Evolutionary conservation across 1,139 yeast genomes (phyloP).

Genomic region (Oligophagozyma castellii): DNA sequence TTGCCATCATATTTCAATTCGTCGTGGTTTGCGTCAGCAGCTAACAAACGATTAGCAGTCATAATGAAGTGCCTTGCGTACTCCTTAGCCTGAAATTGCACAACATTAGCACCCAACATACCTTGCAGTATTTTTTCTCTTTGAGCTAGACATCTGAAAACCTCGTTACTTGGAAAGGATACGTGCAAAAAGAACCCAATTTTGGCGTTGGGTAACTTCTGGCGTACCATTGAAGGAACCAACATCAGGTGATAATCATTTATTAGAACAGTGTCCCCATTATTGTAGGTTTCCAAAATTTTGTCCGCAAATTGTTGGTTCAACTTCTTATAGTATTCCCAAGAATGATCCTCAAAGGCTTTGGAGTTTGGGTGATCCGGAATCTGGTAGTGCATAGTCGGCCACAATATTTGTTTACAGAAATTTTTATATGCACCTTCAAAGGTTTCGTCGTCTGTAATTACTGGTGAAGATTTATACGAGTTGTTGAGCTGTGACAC

Average conservation of each 20-base stretch:
- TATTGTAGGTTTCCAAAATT: conserved; percentile 47
- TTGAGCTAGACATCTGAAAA: conserved; percentile 82
- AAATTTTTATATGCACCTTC: conserved; percentile 79
- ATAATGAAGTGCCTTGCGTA: conserved; percentile 84
- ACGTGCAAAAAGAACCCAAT: conserved; percentile 86
- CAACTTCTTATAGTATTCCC: conserved; percentile 65
- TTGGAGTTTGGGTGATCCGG: conserved; percentile 88
- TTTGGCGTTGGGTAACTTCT: conserved; percentile 60
- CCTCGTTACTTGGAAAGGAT: conserved; percentile 89
- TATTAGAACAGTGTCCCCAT: conserved; percentile 71
- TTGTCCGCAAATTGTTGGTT: conserved; percentile 70
- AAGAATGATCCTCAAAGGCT: conserved; percentile 87
- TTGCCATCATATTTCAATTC: conserved; percentile 56
- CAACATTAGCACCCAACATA: conserved; percentile 71
- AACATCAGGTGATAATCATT: conserved; percentile 83
- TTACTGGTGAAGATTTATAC: conserved; percentile 48
- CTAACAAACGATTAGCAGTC: conserved; percentile 67
- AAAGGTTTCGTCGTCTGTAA: conserved; percentile 58
- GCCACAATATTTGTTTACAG: conserved; percentile 90
- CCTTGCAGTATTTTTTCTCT: conserved; percentile 64
- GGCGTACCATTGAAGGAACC: conserved; percentile 71
- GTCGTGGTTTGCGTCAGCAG: conserved; percentile 61
- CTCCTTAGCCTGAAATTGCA: conserved; percentile 81
- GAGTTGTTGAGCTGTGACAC: conserved; percentile 31
- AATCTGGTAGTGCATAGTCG: conserved; percentile 84